Evolutionary conservation across 2,329 filamentous ascomycete species (phyloP).

Genomic region (Thelonectria rubi): DNA sequence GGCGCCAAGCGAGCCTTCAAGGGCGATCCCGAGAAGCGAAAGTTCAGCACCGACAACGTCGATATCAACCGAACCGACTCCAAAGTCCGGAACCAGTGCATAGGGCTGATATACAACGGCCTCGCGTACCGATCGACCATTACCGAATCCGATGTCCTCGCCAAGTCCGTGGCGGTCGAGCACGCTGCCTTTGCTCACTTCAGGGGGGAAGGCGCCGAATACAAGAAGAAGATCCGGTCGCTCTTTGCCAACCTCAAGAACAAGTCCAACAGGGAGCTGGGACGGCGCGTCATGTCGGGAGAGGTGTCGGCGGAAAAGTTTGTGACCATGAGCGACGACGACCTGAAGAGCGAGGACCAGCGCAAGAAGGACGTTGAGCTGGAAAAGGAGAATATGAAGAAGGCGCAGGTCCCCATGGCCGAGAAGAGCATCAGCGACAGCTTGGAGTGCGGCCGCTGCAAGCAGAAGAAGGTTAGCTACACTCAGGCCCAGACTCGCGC

Average conservation of each 20-base stretch:
- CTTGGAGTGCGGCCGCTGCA: constrained; percentile 90
- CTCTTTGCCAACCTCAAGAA: constrained; percentile 96
- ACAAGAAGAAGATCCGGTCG: constrained; percentile 89
- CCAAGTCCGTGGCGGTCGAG: constrained; percentile 84
- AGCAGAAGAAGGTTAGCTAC: constrained; percentile 93
- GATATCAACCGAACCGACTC: constrained; percentile 80
- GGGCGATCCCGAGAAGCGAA: constrained; percentile 80
- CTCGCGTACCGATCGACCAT: constrained; percentile 76
- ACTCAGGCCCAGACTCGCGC: constrained; percentile 93
- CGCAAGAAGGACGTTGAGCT: constrained; percentile 78
- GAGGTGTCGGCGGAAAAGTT: constrained; percentile 78
- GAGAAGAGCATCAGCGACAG: constrained; percentile 91
- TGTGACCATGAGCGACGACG: constrained; percentile 87
- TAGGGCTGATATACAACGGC: constrained; percentile 94
- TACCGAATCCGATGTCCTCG: constrained; percentile 75
- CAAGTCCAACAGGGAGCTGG: constrained; percentile 83
- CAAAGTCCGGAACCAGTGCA: constrained; percentile 80
- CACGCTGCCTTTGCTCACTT: constrained; percentile 75
- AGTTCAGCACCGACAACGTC: constrained; percentile 82
- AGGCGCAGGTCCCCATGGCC: constrained; percentile 91
- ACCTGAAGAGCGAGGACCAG: constrained; percentile 88
- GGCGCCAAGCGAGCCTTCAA: constrained; percentile 60
- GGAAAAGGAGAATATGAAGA: constrained; percentile 94
- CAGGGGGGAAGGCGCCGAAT: constrained; percentile 76
- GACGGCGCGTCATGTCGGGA: constrained; percentile 77